Conservation (phyloP, 495 filamentous ascomycete genomes). For the Penicillium ucsense region DNA sequence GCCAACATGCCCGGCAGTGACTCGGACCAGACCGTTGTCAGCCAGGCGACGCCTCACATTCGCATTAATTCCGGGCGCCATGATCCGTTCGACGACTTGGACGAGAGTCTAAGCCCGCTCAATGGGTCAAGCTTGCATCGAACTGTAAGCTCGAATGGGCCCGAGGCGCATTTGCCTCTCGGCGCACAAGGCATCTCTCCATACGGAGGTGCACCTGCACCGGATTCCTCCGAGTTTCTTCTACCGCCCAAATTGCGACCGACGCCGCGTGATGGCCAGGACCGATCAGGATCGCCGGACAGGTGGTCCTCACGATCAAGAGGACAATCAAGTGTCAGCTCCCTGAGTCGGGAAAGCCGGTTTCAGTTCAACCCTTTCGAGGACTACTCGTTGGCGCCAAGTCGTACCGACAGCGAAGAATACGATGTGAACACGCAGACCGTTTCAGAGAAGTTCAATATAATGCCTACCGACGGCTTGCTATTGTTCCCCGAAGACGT, state of each 20-base stretch:
- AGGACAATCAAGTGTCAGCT: conserved; percentile 18
- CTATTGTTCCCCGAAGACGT: conserved; percentile 67
- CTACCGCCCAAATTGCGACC: conserved; percentile 40
- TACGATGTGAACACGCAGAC: conserved; percentile 66
- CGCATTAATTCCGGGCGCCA: conserved; percentile 50
- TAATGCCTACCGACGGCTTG: conserved; percentile 60
- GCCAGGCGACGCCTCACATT: conserved; percentile 38
- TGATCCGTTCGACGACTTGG: conserved; percentile 34
- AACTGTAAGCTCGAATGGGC: conserved; percentile 13
- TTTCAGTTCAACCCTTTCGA: conserved; percentile 32
- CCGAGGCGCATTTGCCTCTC: conserved; percentile 3
- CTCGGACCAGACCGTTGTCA: conserved; percentile 3
- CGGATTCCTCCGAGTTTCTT: conserved; percentile 51
- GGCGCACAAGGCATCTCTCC: conserved; percentile 15
- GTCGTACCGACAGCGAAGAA: conserved; percentile 53
- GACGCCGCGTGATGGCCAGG: conserved; percentile 5
- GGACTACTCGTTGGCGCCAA: conserved; percentile 48
- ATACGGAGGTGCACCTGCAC: conserved; percentile 22
- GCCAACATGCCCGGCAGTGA: conserved; percentile 14
- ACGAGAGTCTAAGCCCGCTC: conserved; percentile 17
- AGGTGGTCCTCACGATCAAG: conserved; percentile 13
- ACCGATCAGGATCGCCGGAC: conserved; percentile 13
- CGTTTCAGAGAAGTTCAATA: conserved; percentile 70
- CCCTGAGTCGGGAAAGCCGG: conserved; percentile 42
- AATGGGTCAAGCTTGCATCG: conserved; percentile 12